These are phyloP conservation scores for Verticillium albo-atrum DNA, from an alignment of 2,329 filamentous ascomycete genomes.

Conservation along the genomic window DNA sequence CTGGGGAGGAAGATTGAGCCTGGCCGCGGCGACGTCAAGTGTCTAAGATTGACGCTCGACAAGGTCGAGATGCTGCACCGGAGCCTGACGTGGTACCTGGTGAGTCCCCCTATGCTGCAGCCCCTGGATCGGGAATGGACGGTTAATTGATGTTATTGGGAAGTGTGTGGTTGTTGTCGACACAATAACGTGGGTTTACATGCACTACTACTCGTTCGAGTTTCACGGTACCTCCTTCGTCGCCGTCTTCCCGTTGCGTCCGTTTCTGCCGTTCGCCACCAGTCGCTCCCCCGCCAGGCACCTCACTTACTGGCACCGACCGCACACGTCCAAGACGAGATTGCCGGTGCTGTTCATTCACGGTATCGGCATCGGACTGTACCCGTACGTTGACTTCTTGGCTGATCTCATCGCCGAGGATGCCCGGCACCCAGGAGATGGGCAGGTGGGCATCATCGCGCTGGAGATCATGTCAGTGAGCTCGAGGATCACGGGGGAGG, in stretches of 20 bases:
- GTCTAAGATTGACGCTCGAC: constrained; percentile 62
- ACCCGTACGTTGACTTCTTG: constrained; percentile 56
- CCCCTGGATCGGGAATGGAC: constrained; percentile 36
- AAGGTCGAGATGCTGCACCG: constrained; percentile 55
- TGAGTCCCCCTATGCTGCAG: constrained; percentile 49
- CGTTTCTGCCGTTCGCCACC: constrained; percentile 39
- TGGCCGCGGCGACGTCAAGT: constrained; percentile 51
- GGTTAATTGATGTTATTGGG: not conserved
- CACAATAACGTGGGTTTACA: constrained; percentile 39
- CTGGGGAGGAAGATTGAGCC: constrained; percentile 44
- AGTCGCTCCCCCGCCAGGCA: constrained; percentile 41
- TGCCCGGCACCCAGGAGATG: constrained; percentile 23
- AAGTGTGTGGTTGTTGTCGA: not conserved
- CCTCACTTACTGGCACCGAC: constrained; percentile 62
- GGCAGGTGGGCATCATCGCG: constrained; percentile 56
- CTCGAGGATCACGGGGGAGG: constrained; percentile 53
- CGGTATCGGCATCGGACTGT: constrained; percentile 65
- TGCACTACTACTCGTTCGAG: constrained; percentile 36
- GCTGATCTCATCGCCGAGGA: constrained; percentile 37
- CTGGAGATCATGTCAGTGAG: constrained; percentile 64
- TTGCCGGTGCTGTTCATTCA: constrained; percentile 65
- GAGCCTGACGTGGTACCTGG: constrained; percentile 57
- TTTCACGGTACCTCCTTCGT: constrained; percentile 20
- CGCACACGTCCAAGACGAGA: constrained; percentile 50
- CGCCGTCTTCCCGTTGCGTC: constrained; percentile 53